Evolutionary conservation across 176 grass and related monocot species (phyloP), one percentile per base, ranked within the genome.

Genomic region (Bolboschoenus planiculmis): DNA sequence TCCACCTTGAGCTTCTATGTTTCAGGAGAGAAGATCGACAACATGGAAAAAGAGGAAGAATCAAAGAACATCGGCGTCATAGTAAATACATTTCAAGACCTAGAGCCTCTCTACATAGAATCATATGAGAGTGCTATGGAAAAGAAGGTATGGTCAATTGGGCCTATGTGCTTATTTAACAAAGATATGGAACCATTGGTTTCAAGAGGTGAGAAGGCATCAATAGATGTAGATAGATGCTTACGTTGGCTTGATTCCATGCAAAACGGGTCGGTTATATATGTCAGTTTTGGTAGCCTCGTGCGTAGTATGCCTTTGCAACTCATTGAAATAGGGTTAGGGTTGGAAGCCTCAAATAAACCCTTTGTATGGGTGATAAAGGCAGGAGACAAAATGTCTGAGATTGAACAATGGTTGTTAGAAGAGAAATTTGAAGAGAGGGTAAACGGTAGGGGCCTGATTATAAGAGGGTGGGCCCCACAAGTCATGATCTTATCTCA

Each of bases 281-380:
- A 86, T 64, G 5, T 91, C 15, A 91, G 89, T 84, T 94, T 94
- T 16, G 92, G 92, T 29, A 94, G 83, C 82, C 56, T 94, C 13
- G 46, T 30, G 26, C 80, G 80, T 18, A 35, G 79, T 24, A 20
- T 34, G 2, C 64, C 65, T 30, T 33, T 14, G 7, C 87, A 94
- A 78, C 83, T 86, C 20, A 58, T 86, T 0, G 87, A 94, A 80
- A 72, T 94, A 20, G 92, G 83, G 0, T 55, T 18, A 7, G 92
- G 89, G 8, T 51, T 94, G 68, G 92, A 91, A 78, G 75, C 66
- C 23, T 81, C 87, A 9, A n/a, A 58, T 1, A 14, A 44, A 53
- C 87, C 87, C 8, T 94, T 94, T 86, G 65, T 94, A 29, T 94
- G 90, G 90, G 85, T 78, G 60, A 81, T 79, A 42, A 88, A 87